Base-by-base conservation (phyloP, 495 filamentous ascomycete species). In the Margaritispora aquatica region DNA sequence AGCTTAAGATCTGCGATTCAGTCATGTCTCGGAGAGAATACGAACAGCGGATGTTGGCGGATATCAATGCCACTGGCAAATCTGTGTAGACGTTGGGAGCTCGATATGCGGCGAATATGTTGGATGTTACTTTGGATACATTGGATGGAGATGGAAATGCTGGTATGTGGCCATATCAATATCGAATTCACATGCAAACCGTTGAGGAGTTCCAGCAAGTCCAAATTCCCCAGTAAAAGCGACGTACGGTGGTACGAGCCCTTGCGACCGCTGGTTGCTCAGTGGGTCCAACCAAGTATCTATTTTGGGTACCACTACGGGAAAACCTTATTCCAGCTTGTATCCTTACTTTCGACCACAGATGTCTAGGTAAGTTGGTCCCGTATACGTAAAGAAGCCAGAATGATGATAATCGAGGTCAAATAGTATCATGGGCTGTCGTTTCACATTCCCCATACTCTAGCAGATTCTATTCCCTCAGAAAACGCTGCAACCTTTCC, bases 11-110 rank as follows among this genome's bases (percentile, higher is more conserved):
- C 47, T 52, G 54, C 13, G 51, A 38, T 20, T 63, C 47, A 44
- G 58, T 51, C 64, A 66, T 66, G 8, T 60, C 60, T 63, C 21
- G 11, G 24, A n/a, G 24, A 22, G n/a, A 9, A 10, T 22, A 2
- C 5, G 47, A 17, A 50, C 5, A 17, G 47, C 4, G 20, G 5
- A 23, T 50, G 47, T 50, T 24, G 20, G 47, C 47, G 47, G 38
- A 44, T 44, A 2, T n/a, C 19, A n/a, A n/a, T n/a, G n/a, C n/a
- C n/a, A n/a, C n/a, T n/a, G 17, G 8, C 38, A 50, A 24, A 13
- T 24, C 10, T 24, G 23, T 24, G 47, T 24, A 50, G 11, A 11
- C 5, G n/a, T 23, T 8, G 2, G 20, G 21, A 50, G 11, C 3
- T 44, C 38, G 15, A 44, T 8, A 44, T 10, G 3, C 15, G 47